Base-by-base conservation (phyloP, 2,329 filamentous ascomycete genomes). In the Ophiostoma novo-ulmi region DNA sequence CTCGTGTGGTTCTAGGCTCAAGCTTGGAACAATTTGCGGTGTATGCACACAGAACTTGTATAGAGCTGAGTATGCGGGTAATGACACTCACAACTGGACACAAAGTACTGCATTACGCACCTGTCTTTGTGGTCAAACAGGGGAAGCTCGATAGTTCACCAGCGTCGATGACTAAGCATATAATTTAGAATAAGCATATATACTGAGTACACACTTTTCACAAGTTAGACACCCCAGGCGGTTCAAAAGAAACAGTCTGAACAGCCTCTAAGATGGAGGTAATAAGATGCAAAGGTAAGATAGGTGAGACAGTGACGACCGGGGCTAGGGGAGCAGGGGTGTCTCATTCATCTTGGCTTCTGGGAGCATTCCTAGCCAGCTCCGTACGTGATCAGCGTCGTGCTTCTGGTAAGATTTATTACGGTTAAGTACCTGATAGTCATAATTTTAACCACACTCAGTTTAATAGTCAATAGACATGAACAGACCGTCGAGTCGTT, bases 321-420 rank as follows among this genome's bases (percentile, higher is more conserved):
- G n/a, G 52, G 11, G 52, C 52, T 58, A 31, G 52, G n/a, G 52
- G 17, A 58, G 22, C 52, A 58, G 52, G 52, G 52, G 52, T 58
- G 22, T 58, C 52, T 58, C 52, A 58, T 58, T 58, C 52, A 58
- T 58, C 22, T 58, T 58, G 52, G 22, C 52, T 58, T 58, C 7
- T 17, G 52, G 20, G 52, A 26, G 22, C 52, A 58, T 58, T 58
- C 52, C 20, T 48, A 58, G 52, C 52, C 52, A 22, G n/a, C 52
- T 58, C 52, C 52, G 8, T 26, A 10, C 8, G 3, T 58, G 52
- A 58, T 58, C 52, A 58, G 52, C 52, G 52, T 58, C 22, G 22
- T 58, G 52, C 52, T 26, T 26, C 31, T 31, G 3, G 44, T 17
- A 17, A 58, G n/a, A 58, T 58, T n/a, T 13, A 58, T 58, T 55